phyloP scores from a whole-genome alignment of 2,329 filamentous ascomycete species.

The Fusarium sp. region DNA sequence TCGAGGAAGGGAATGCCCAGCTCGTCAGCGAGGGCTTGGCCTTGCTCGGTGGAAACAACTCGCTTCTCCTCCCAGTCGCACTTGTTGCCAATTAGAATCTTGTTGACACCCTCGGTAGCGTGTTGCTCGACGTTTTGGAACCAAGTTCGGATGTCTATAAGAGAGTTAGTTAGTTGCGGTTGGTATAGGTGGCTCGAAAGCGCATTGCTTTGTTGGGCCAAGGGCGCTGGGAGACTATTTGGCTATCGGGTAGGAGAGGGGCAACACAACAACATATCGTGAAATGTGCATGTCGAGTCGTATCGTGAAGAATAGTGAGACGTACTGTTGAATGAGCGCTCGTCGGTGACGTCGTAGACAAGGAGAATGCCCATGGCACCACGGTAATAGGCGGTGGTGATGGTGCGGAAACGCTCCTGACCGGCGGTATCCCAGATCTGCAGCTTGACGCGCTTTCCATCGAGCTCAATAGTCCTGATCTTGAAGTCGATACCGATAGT shows the following conservation, averaged over 20 bases:
- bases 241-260: neutral
- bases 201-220: slow-evolving; percentile 7
- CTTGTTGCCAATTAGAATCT: slow-evolving; percentile 99
- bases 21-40: slow-evolving; percentile 93
- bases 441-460: slow-evolving; percentile 98
- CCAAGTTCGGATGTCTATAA: slow-evolving; percentile 95
- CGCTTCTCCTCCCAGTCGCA: slow-evolving; percentile 99
- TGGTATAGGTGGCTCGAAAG: slow-evolving; percentile 9
- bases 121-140: slow-evolving; percentile 99
- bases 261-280: neutral
- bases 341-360: slow-evolving; percentile 98
- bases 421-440: slow-evolving; percentile 99
- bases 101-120: slow-evolving; percentile 98
- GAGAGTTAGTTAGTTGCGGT: slow-evolving; percentile 17
- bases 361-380: slow-evolving; percentile 98
- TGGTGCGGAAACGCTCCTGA: slow-evolving; percentile 97
- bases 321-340: slow-evolving; percentile 94
- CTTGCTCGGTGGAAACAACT: slow-evolving; percentile 90
- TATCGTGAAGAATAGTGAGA: neutral
- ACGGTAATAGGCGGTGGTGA: slow-evolving; percentile 98
- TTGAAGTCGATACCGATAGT: slow-evolving; percentile 99
- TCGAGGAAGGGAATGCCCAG: slow-evolving; percentile 98
- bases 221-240: neutral
- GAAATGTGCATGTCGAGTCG: neutral
- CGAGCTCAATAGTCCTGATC: slow-evolving; percentile 98